phyloP scores from a whole-genome alignment of 23 red algal species.

The Gracilaria domingensis region DNA sequence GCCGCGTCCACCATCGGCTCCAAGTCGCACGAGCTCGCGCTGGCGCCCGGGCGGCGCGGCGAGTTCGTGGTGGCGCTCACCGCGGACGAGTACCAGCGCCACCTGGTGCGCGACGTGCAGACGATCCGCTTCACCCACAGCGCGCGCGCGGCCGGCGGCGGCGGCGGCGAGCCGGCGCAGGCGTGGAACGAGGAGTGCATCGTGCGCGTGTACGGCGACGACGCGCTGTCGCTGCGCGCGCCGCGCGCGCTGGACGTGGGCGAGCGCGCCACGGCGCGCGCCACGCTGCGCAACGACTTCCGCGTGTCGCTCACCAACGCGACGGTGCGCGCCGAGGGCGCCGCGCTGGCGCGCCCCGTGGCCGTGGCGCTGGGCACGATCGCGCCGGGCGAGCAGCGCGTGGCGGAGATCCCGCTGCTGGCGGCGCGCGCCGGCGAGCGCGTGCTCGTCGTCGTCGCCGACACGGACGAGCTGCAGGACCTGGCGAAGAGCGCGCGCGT shows the following conservation, averaged over 20 bases:
- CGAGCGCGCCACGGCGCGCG: not conserved
- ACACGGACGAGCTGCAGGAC: constrained; percentile 42
- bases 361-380: not conserved
- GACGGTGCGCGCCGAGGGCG: not conserved
- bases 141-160: not conserved
- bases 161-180: not conserved
- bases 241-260: not conserved
- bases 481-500: constrained; percentile 26
- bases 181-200: constrained; percentile 28
- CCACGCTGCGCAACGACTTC: not conserved
- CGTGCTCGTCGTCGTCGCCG: constrained; percentile 13
- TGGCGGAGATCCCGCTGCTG: constrained; percentile 8
- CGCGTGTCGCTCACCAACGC: not conserved
- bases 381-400: not conserved
- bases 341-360: not conserved
- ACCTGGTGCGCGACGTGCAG: constrained; percentile 15
- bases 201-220: constrained; percentile 24
- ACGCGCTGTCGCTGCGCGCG: constrained; percentile 13
- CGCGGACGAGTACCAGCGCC: constrained; percentile 1
- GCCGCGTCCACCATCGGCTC: not conserved
- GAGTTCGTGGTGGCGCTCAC: not conserved
- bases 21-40: not conserved
- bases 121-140: constrained; percentile 6
- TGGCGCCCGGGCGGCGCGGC: not conserved
- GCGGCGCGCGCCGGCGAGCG: constrained; percentile 5